phyloP scores from a whole-genome alignment of 2,329 filamentous ascomycete genomes.

The Xylariaceae sp. region DNA sequence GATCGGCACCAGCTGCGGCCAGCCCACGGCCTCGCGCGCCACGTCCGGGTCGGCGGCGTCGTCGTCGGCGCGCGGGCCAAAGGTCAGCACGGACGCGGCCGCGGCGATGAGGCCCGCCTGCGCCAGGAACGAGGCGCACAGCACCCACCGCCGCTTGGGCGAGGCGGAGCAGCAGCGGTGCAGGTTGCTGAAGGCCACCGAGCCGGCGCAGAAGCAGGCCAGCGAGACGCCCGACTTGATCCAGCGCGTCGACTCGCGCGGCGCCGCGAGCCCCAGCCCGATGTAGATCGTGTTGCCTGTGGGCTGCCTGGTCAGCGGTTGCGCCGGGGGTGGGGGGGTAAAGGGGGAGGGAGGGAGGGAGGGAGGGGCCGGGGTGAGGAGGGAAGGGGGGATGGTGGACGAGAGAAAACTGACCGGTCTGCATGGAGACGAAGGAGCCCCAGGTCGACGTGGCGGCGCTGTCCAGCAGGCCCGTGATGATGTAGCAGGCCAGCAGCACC shows the following conservation, averaged over 20 bases:
- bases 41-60: constrained; percentile 20
- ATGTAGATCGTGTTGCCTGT: constrained; percentile 71
- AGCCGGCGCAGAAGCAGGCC: constrained; percentile 62
- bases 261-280: constrained; percentile 61
- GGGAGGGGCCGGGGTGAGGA: no score
- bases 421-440: constrained; percentile 78
- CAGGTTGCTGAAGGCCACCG: constrained; percentile 62
- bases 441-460: constrained; percentile 69
- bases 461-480: constrained; percentile 71
- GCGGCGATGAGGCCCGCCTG: constrained; percentile 43
- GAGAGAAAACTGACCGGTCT: constrained; percentile 51
- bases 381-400: no score
- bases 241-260: constrained; percentile 50
- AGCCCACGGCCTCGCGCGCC: constrained; percentile 39
- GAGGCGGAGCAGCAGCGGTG: constrained; percentile 58
- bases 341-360: no score
- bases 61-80: constrained; percentile 32
- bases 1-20: constrained; percentile 59
- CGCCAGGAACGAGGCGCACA: constrained; percentile 48
- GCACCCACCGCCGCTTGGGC: constrained; percentile 56
- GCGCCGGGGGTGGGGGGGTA: not conserved
- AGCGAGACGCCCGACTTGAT: constrained; percentile 67
- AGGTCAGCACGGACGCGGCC: constrained; percentile 47
- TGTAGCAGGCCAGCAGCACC: constrained; percentile 63
- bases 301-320: constrained; percentile 4